These are phyloP conservation scores for Hippophae gyantsensis DNA, from an alignment of 306 rosid species.

Conservation along the genomic window DNA sequence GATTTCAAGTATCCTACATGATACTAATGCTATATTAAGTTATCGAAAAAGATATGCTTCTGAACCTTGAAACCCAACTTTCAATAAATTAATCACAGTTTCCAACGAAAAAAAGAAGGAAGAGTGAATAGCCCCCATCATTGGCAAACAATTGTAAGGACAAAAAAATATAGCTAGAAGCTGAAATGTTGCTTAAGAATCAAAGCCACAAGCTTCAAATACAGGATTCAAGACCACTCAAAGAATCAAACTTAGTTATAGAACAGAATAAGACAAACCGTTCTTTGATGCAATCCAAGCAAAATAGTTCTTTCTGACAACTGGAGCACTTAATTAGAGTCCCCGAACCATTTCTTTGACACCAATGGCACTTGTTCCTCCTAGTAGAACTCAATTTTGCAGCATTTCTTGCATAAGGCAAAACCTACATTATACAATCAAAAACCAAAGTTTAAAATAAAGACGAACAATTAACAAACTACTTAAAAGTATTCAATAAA, in stretches of 20 bases:
- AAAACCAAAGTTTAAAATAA: background rate
- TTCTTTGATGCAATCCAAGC: constrained; percentile 80
- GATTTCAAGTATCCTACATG: background rate
- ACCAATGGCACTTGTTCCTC: constrained; percentile 83
- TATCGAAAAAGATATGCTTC: no score
- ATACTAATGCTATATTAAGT: background rate
- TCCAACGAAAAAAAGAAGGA: no score
- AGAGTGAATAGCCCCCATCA: no score
- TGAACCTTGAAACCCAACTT: no score
- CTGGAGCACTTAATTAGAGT: constrained; percentile 61
- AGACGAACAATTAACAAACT: constrained; percentile 8
- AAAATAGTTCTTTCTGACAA: constrained; percentile 74
- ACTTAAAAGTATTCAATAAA: background rate
- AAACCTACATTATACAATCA: constrained; percentile 25
- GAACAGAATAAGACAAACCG: constrained; percentile 37
- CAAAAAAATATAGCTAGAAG: background rate
- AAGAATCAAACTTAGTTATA: constrained; percentile 5
- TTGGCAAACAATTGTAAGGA: background rate
- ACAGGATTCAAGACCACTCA: constrained; percentile 1
- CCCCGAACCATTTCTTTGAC: constrained; percentile 59
- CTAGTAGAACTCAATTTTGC: constrained; percentile 40
- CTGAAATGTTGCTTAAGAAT: background rate
- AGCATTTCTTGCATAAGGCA: constrained; percentile 32
- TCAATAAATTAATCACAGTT: no score
- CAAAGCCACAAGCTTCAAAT: constrained; percentile 6